Evolutionary conservation across 441 rosid species (phyloP).

Genomic region (Jatropha podagrica): DNA sequence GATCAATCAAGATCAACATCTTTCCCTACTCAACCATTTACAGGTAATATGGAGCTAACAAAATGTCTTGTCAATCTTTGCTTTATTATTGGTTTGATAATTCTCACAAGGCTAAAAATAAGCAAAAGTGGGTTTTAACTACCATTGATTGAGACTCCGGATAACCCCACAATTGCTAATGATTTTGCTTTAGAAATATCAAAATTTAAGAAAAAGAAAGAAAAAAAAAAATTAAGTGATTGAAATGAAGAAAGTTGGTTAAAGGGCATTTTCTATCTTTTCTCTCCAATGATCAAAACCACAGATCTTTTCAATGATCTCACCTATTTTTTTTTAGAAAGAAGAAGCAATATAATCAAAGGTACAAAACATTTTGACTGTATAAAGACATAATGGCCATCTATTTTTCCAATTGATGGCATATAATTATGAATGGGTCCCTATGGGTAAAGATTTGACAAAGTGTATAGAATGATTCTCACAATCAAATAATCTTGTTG

Average conservation of each 20-base stretch:
- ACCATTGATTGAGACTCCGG: slow-evolving; percentile 36
- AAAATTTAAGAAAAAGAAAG: not conserved
- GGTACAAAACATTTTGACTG: slow-evolving; percentile 20
- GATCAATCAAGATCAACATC: slow-evolving; percentile 50
- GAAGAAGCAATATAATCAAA: slow-evolving; percentile 14
- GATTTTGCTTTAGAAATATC: slow-evolving; percentile 29
- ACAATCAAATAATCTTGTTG: slow-evolving; percentile 17
- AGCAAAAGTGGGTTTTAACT: slow-evolving; percentile 37
- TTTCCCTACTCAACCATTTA: slow-evolving; percentile 40
- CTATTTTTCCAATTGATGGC: slow-evolving; percentile 20
- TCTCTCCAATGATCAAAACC: slow-evolving; percentile 22
- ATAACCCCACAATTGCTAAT: slow-evolving; percentile 44
- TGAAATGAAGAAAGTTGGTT: slow-evolving; percentile 31
- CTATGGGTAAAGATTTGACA: slow-evolving; percentile 19
- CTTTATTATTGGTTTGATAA: slow-evolving; percentile 23
- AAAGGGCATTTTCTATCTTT: slow-evolving; percentile 20
- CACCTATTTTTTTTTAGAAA: slow-evolving; percentile 17
- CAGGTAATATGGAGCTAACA: slow-evolving; percentile 40
- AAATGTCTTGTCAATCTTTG: slow-evolving; percentile 23
- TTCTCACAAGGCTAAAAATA: slow-evolving; percentile 23
- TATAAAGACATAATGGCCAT: slow-evolving; percentile 15
- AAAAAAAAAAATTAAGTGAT: slow-evolving; percentile 20
- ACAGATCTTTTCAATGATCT: slow-evolving; percentile 28
- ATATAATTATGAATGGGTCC: slow-evolving; percentile 22
- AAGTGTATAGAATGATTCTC: slow-evolving; percentile 11